phyloP scores from a whole-genome alignment of 2,329 filamentous ascomycete genomes.

The Ophiosphaerella herpotricha region DNA sequence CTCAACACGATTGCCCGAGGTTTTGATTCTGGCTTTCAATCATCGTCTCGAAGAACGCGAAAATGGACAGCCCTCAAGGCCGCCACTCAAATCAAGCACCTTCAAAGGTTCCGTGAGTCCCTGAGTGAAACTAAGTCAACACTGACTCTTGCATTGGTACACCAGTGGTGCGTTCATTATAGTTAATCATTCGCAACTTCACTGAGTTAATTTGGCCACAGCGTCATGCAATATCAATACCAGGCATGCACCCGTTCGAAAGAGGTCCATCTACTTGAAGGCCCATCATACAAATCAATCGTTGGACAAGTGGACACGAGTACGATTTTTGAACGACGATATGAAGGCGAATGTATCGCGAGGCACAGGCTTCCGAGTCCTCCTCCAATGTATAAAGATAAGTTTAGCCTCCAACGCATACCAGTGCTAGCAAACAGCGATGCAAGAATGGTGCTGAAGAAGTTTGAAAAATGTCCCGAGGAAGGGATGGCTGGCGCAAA shows the following conservation, averaged over 20 bases:
- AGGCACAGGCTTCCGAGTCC: neutral
- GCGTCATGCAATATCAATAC: neutral
- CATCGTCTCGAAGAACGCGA: slow-evolving; percentile 8
- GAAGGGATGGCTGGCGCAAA: neutral
- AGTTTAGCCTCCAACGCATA: neutral
- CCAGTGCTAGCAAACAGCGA: neutral
- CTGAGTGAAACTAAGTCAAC: slow-evolving; percentile 14
- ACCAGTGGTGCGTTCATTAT: slow-evolving; percentile 9
- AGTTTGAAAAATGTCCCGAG: neutral
- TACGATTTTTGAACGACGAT: neutral
- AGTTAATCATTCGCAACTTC: neutral
- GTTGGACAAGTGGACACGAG: neutral
- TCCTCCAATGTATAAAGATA: neutral
- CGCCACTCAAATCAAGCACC: slow-evolving; percentile 8
- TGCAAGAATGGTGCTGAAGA: neutral
- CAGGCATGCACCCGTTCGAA: neutral
- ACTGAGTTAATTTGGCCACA: neutral
- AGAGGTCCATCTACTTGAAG: neutral
- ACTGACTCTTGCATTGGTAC: slow-evolving; percentile 16
- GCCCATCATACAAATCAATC: neutral
- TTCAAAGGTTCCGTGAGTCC: slow-evolving; percentile 14
- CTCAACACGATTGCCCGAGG: slow-evolving; percentile 5
- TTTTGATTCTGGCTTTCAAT: slow-evolving; percentile 8
- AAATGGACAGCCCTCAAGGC: slow-evolving; percentile 13
- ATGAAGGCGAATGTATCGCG: neutral